Percentiles rank a stretch among this genome's conserved stretches.
Conservation (phyloP, 306 rosid species). For the Fragaria nilgerrensis region DNA sequence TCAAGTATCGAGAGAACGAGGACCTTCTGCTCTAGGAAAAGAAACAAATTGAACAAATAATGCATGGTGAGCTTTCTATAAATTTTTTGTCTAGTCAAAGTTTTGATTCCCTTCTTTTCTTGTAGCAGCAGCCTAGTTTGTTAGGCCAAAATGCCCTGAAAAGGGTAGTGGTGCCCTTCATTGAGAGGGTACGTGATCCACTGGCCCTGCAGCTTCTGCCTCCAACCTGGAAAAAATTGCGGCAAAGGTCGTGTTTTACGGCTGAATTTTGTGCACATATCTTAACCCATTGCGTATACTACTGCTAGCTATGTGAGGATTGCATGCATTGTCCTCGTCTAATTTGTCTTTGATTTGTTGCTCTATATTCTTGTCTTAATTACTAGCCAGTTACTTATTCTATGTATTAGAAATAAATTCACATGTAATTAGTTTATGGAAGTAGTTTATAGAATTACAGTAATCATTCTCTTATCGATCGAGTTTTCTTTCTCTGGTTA, state of each 20-base stretch:
- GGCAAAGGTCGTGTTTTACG: neutral
- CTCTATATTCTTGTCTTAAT: neutral
- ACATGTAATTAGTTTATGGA: neutral
- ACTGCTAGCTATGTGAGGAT: neutral
- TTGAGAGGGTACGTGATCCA: neutral
- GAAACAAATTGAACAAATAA: neutral
- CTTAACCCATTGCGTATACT: neutral
- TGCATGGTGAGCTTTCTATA: neutral
- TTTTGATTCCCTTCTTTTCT: neutral
- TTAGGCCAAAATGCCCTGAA: neutral
- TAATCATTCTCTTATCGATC: neutral
- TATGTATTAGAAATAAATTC: neutral
- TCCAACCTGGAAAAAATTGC: neutral
- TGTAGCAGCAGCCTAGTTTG: neutral
- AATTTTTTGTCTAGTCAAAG: neutral
- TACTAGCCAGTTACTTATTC: neutral
- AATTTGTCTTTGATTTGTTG: neutral
- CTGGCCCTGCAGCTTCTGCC: neutral
- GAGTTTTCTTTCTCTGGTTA: neutral
- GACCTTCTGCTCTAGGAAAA: conserved; percentile 36
- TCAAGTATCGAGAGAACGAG: conserved; percentile 23
- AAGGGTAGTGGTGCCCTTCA: neutral
- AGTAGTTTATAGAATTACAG: neutral
- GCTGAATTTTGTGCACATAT: neutral
- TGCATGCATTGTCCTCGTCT: neutral